Conservation (phyloP, 2,329 filamentous ascomycete species). For the Chrysoporthe austroafricana region DNA sequence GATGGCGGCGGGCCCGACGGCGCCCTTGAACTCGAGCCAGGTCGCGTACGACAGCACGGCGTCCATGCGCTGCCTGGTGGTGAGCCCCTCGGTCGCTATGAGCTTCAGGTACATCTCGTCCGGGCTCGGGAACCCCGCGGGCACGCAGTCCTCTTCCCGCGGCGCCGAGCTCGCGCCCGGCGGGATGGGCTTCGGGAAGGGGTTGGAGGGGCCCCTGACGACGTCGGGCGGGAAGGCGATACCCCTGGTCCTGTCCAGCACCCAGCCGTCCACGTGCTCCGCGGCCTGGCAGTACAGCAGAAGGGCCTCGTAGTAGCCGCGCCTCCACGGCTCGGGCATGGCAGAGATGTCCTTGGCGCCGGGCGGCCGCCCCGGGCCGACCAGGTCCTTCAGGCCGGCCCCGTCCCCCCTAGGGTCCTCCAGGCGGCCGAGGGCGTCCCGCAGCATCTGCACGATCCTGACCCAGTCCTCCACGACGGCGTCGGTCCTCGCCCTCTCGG, state of each 20-base stretch:
- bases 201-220: constrained; percentile 83
- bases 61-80: constrained; percentile 75
- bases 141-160: constrained; percentile 74
- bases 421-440: constrained; percentile 64
- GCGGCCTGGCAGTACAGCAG: constrained; percentile 77
- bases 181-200: constrained; percentile 73
- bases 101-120: constrained; percentile 82
- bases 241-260: constrained; percentile 69
- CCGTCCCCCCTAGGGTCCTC: constrained; percentile 74
- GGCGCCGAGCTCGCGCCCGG: constrained; percentile 66
- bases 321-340: constrained; percentile 82
- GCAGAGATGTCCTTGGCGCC: constrained; percentile 69
- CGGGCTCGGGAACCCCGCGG: constrained; percentile 66
- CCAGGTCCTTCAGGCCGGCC: constrained; percentile 60
- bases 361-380: constrained; percentile 45
- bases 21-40: constrained; percentile 79
- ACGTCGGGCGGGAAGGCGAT: constrained; percentile 73
- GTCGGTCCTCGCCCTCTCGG: constrained; percentile 60
- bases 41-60: constrained; percentile 83
- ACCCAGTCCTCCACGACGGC: constrained; percentile 69
- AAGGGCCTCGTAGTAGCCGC: constrained; percentile 82
- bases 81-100: constrained; percentile 79
- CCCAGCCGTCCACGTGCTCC: constrained; percentile 80
- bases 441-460: constrained; percentile 62
- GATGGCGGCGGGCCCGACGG: constrained; percentile 66